A percentile compares a stretch with the other conserved stretches of the same genome.
These are phyloP conservation scores for Mycena olivaceomarginata DNA, from an alignment of 768 basidiomycete species.

Conservation along the genomic window DNA sequence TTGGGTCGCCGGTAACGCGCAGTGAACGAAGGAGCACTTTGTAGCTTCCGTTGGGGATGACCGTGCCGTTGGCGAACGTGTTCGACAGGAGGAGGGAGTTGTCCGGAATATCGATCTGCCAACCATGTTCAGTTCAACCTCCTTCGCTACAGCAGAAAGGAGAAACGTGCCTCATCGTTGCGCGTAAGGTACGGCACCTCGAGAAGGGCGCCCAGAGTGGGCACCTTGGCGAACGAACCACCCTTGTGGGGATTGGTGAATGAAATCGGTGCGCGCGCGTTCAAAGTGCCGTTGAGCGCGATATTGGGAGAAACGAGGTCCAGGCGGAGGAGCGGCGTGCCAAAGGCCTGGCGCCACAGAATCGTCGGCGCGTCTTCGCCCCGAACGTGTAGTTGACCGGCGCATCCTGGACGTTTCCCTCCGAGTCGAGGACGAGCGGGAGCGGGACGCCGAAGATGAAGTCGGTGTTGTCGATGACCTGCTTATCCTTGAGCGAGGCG, in stretches of 20 bases:
- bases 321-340: conserved; percentile 66
- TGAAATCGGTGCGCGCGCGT: conserved; percentile 55
- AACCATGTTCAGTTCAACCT: background rate
- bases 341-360: conserved; percentile 67
- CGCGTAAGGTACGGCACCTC: conserved; percentile 32
- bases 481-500: conserved; percentile 64
- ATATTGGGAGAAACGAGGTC: conserved; percentile 69
- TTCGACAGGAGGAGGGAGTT: conserved; percentile 53
- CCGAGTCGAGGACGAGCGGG: conserved; percentile 64
- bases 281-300: conserved; percentile 62
- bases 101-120: conserved; percentile 47
- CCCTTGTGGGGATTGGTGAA: conserved; percentile 59
- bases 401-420: conserved; percentile 60
- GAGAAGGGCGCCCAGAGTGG: conserved; percentile 33
- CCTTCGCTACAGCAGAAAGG: too few relatives aligned
- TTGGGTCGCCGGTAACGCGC: conserved; percentile 65
- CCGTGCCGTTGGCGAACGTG: conserved; percentile 66
- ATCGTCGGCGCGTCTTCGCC: conserved; percentile 63
- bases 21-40: conserved; percentile 62
- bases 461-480: conserved; percentile 72
- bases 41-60: conserved; percentile 64
- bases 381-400: conserved; percentile 69
- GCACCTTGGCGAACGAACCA: conserved; percentile 59
- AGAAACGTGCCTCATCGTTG: conserved; percentile 36
- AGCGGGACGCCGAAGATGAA: conserved; percentile 64